Conservation (phyloP, 768 basidiomycete species). For the Leccinum arenicola region DNA sequence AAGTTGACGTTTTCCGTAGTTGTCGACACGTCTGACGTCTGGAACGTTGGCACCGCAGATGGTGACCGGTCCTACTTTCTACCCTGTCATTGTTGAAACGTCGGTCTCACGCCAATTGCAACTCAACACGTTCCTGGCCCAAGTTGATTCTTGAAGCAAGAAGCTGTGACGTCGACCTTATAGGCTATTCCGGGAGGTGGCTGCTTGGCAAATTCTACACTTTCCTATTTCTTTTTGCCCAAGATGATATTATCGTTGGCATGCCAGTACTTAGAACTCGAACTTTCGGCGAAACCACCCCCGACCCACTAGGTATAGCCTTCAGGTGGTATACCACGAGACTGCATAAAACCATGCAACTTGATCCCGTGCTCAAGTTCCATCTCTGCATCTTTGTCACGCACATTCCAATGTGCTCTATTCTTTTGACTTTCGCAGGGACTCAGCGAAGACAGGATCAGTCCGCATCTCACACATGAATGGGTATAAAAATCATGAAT, state of each 20-base stretch:
- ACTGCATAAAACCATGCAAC: background rate
- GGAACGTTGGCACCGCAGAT: background rate
- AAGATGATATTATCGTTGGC: background rate
- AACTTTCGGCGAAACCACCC: background rate
- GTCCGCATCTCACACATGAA: slow-evolving; percentile 9
- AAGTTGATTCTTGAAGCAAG: background rate
- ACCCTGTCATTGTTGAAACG: background rate
- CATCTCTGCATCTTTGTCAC: background rate
- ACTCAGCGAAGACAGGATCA: background rate
- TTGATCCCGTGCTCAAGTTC: background rate
- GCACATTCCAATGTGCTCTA: background rate
- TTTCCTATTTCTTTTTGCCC: background rate
- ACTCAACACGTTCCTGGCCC: background rate
- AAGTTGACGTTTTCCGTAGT: background rate
- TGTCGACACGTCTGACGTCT: background rate
- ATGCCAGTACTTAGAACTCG: background rate
- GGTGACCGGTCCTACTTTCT: background rate
- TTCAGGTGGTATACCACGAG: background rate
- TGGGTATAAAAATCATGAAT: background rate
- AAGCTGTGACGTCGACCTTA: background rate
- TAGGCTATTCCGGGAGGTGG: background rate
- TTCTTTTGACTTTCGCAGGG: background rate
- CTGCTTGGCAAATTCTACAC: background rate
- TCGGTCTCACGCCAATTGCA: background rate
- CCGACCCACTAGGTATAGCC: background rate